Base-by-base conservation (phyloP, 306 rosid genomes). In the Quercus berberidifolia region DNA sequence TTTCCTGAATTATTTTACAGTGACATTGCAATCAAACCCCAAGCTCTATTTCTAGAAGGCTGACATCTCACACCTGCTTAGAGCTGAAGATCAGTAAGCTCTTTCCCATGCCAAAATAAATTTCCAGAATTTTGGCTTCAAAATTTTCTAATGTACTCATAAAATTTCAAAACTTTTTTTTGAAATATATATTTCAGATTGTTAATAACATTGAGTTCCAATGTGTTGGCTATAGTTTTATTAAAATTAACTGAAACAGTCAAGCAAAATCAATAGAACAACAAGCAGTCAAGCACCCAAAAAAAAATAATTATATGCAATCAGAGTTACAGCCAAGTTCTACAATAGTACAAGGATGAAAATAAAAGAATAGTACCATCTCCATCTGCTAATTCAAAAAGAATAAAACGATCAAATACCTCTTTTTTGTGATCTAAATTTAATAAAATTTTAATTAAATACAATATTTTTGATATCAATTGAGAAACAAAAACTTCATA, bases 391-490 rank as follows among this genome's bases (percentile, higher is more conserved):
- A n/a, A 67, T 67, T 67, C 26, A 18, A 14, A 17, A 18, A 33
- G 51, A 35, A 19, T 35, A 67, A 31, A 64, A 17, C 11, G 43
- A 67, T 67, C 13, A 67, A 67, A 21, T 19, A 38, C 67, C 33
- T 59, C 46, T 8, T 8, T 67, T 19, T 35, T 19, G 71, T 41
- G 21, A n/a, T 31, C 19, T 7, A 33, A 31, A 31, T 8, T 17
- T 31, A 20, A 65, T 6, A 31, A 65, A 33, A 15, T 17, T 7
- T 28, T 31, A 19, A 67, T 7, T 6, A 67, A 60, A 68, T 46
- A 80, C 76, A 51, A 74, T 76, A 78, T 83, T 51, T 60, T 51
- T 60, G 33, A 68, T 28, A 74, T 78, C 52, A 81, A 78, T 49
- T 52, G 18, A 33, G 72, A 67, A 69, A 72, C 54, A 1, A 70